Conservation (phyloP, 306 rosid genomes). For the Pyrus betulifolia region DNA sequence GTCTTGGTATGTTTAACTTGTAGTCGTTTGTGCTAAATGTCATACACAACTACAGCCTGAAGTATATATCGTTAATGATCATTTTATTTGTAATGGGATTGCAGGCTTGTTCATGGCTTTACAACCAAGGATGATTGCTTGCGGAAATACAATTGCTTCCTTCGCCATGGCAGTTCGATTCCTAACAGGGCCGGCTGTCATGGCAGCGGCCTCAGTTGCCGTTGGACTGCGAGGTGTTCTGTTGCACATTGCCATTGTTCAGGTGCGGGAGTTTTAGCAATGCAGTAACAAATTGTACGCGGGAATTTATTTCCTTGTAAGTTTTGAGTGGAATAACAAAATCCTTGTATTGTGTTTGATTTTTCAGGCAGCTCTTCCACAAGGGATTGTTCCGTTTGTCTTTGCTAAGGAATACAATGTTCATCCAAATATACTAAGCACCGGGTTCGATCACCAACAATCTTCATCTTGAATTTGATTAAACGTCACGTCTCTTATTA, state of each 20-base stretch:
- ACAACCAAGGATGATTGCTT: conserved; percentile 72
- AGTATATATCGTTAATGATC: neutral
- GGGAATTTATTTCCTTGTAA: too few species aligned
- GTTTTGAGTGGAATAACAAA: too few species aligned
- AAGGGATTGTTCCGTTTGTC: conserved; percentile 87
- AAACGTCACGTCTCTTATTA: too few species aligned
- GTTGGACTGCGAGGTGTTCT: conserved; percentile 70
- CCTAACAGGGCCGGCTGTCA: conserved; percentile 68
- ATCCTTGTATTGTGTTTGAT: neutral
- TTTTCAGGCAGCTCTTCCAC: conserved; percentile 78
- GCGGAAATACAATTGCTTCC: conserved; percentile 70
- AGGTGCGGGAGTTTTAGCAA: conserved; percentile 28
- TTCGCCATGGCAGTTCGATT: conserved; percentile 79
- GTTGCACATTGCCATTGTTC: conserved; percentile 76
- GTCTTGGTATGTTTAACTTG: conserved; percentile 48
- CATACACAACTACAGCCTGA: too few species aligned
- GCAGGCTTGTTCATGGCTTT: conserved; percentile 86
- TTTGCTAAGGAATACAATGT: conserved; percentile 89
- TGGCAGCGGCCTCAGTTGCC: conserved; percentile 65
- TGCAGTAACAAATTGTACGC: neutral
- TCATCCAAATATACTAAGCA: conserved; percentile 83
- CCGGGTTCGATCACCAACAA: conserved; percentile 45
- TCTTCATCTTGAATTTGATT: neutral
- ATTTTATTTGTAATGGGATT: neutral
- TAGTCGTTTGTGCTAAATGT: neutral